Evolutionary conservation across 1,284 basidiomycete genomes (phyloP).

Genomic region (Ceratobasidium sp.): DNA sequence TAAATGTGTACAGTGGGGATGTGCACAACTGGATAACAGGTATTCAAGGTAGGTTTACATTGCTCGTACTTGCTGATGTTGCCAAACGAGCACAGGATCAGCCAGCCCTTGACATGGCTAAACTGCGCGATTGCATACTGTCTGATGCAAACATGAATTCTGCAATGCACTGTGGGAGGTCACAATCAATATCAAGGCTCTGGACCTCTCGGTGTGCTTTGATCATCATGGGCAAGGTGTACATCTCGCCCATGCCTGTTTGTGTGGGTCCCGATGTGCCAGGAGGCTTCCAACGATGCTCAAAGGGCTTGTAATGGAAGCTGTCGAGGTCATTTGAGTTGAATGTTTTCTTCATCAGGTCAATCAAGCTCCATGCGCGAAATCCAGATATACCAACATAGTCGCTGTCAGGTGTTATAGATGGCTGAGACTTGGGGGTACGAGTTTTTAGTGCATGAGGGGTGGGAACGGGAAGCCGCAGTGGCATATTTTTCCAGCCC

Average conservation of each 20-base stretch:
- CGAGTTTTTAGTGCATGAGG: neutral
- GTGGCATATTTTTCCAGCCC: conserved; percentile 1
- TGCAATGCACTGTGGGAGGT: conserved; percentile 45
- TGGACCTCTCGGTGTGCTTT: neutral
- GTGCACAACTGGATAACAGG: conserved; percentile 50
- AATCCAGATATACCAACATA: neutral
- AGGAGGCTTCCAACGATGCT: neutral
- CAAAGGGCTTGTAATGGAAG: conserved; percentile 1
- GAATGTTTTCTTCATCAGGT: neutral
- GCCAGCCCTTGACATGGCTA: conserved; percentile 52
- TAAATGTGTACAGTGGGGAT: conserved; percentile 51
- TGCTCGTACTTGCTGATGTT: conserved; percentile 51
- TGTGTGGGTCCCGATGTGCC: neutral
- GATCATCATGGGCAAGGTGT: neutral
- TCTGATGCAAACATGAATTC: conserved; percentile 54
- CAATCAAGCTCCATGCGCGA: neutral
- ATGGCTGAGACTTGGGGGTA: neutral
- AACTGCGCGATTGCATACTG: conserved; percentile 51
- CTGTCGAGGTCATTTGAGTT: neutral
- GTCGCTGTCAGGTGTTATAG: neutral
- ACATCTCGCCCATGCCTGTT: neutral
- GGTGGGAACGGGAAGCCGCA: neutral
- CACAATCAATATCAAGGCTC: conserved; percentile 31
- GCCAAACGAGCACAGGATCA: conserved; percentile 46
- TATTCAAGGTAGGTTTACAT: conserved; percentile 47